phyloP scores from a whole-genome alignment of 1,284 basidiomycete species.

The Leccinum pseudoinsigne region DNA sequence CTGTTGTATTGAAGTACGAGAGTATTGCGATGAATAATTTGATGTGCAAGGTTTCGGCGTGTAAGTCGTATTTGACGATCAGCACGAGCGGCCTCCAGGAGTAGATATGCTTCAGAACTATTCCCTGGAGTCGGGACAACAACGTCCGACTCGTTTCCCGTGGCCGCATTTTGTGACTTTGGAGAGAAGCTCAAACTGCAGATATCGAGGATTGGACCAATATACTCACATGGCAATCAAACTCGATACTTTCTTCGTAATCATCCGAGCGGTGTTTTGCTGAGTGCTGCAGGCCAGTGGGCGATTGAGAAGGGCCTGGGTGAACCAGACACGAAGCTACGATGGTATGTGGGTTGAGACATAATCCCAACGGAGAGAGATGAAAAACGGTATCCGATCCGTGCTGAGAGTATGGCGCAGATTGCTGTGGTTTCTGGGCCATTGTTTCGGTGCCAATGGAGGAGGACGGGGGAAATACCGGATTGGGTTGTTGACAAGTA shows the following conservation, averaged over 20 bases:
- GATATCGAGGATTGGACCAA: neutral
- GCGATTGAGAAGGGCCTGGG: neutral
- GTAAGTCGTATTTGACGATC: neutral
- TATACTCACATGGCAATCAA: neutral
- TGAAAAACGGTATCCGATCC: neutral
- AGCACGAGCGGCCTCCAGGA: neutral
- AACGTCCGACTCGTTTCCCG: neutral
- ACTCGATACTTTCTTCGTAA: neutral
- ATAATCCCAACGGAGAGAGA: neutral
- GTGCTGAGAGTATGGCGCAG: neutral
- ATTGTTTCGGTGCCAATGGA: neutral
- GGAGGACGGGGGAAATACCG: neutral
- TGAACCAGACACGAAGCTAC: neutral
- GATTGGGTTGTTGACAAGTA: no score
- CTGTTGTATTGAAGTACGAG: neutral
- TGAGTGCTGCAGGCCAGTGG: neutral
- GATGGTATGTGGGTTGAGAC: neutral
- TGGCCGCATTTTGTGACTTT: neutral
- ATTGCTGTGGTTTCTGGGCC: neutral
- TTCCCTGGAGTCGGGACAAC: neutral
- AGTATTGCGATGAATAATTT: neutral
- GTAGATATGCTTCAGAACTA: neutral
- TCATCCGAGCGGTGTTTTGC: neutral
- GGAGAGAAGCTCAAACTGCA: neutral
- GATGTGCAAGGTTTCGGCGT: neutral